These are phyloP conservation scores for Phoenix dactylifera DNA, from an alignment of 176 grass and related monocot species.

Conservation along the genomic window DNA sequence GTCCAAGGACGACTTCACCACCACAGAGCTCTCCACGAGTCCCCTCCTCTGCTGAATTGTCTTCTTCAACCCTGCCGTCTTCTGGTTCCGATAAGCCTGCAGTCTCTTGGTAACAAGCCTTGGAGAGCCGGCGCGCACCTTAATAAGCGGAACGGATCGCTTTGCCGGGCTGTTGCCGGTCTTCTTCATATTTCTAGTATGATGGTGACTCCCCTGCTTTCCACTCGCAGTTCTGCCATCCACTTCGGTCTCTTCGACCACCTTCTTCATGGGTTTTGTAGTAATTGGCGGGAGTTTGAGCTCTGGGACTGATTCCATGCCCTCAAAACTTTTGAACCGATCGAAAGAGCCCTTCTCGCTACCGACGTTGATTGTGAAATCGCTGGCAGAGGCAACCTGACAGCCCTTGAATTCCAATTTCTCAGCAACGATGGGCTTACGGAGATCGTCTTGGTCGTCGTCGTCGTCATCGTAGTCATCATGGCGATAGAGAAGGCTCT, in stretches of 20 bases:
- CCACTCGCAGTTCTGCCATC: neutral
- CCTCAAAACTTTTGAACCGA: constrained; percentile 13
- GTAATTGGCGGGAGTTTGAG: constrained; percentile 28
- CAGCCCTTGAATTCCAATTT: no score
- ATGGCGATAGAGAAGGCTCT: no score
- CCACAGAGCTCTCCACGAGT: constrained; percentile 42
- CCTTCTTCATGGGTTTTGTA: constrained; percentile 1
- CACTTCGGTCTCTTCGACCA: neutral
- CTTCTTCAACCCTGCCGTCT: neutral
- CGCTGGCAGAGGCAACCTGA: no score
- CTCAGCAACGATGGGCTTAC: no score
- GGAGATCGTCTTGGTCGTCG: constrained; percentile 23
- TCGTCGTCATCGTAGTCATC: neutral
- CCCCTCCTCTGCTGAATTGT: constrained; percentile 38
- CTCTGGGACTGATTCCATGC: constrained; percentile 20
- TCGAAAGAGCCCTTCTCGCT: no score
- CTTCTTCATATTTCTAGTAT: no score
- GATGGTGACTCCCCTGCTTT: no score
- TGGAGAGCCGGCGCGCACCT: neutral
- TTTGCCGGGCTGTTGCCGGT: no score
- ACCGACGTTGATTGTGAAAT: no score
- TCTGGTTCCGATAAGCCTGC: no score
- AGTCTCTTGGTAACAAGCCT: no score
- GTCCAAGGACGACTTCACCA: constrained; percentile 56
- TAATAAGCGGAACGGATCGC: neutral